Conservation (phyloP, 2,329 filamentous ascomycete genomes). For the Penicillium sp. region DNA sequence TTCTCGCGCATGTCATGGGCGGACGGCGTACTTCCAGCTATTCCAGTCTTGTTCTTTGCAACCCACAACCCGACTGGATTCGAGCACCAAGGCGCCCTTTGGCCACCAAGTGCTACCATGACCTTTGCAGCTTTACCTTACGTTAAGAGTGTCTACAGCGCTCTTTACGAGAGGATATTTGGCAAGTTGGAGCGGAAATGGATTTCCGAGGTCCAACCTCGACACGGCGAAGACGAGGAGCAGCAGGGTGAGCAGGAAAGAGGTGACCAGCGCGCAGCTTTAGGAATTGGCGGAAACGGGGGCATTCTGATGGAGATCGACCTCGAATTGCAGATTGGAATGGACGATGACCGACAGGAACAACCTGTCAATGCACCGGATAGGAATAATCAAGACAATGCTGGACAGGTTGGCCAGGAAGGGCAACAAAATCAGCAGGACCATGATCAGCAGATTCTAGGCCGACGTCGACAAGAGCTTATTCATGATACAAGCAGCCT, state of each 20-base stretch:
- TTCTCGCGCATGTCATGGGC: conserved; percentile 63
- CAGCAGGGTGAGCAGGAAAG: conserved; percentile 31
- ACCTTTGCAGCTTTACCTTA: conserved; percentile 65
- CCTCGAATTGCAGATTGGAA: conserved; percentile 49
- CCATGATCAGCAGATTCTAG: conserved; percentile 28
- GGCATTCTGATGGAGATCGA: conserved; percentile 48
- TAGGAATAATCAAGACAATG: conserved; percentile 13
- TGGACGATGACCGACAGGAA: conserved; percentile 35
- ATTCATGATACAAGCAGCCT: conserved; percentile 53
- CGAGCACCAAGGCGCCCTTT: conserved; percentile 53
- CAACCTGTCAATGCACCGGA: conserved; percentile 31
- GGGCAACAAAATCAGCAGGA: conserved; percentile 17
- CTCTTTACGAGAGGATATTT: conserved; percentile 58
- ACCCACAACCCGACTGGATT: conserved; percentile 40
- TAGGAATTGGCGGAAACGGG: conserved; percentile 30
- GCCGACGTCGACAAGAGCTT: conserved; percentile 44
- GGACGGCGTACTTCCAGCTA: conserved; percentile 60
- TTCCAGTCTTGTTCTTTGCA: conserved; percentile 56
- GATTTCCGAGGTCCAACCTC: conserved; percentile 60
- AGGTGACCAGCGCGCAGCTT: conserved; percentile 21
- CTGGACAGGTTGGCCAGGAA: background rate
- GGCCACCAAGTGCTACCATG: conserved; percentile 64
- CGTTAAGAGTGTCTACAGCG: conserved; percentile 60
- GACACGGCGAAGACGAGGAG: conserved; percentile 32
- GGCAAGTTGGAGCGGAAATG: conserved; percentile 56